These are phyloP conservation scores for Naganishia sp. DNA, from an alignment of 1,284 basidiomycete species.

Conservation along the genomic window DNA sequence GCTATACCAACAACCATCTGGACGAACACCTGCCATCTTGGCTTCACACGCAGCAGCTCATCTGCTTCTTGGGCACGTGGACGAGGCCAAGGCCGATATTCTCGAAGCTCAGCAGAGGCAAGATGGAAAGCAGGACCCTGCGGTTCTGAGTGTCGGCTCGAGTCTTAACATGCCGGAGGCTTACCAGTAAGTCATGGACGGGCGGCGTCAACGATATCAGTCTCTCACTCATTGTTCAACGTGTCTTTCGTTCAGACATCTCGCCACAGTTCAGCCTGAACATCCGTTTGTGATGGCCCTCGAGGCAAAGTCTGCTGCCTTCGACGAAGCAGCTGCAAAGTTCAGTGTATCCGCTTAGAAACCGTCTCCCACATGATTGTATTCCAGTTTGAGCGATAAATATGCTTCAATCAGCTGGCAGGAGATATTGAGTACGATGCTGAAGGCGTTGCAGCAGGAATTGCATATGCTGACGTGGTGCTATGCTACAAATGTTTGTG, in stretches of 20 bases:
- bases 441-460: background rate
- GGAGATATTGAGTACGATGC: too few relatives aligned
- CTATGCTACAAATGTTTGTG: slow-evolving; percentile 23
- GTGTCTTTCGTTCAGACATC: slow-evolving; percentile 38
- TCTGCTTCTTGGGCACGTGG: slow-evolving; percentile 74
- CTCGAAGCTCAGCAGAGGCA: slow-evolving; percentile 69
- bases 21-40: slow-evolving; percentile 66
- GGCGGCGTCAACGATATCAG: too few relatives aligned
- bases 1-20: slow-evolving; percentile 83
- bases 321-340: slow-evolving; percentile 68
- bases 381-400: background rate
- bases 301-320: slow-evolving; percentile 44
- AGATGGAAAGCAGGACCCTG: slow-evolving; percentile 60
- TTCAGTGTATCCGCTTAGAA: slow-evolving; percentile 55
- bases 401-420: too few relatives aligned
- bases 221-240: background rate
- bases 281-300: slow-evolving; percentile 50
- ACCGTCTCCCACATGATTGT: background rate
- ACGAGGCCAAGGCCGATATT: slow-evolving; percentile 79
- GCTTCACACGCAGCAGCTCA: slow-evolving; percentile 82
- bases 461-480: background rate
- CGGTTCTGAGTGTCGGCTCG: slow-evolving; percentile 71
- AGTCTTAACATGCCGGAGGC: slow-evolving; percentile 62
- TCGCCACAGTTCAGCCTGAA: slow-evolving; percentile 38
- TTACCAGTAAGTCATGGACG: slow-evolving; percentile 62